A percentile compares a stretch with the other conserved stretches of the same genome.
Evolutionary conservation across 371 early-diverging fungal species (phyloP).

Genomic region (Rhizopus delemar): DNA sequence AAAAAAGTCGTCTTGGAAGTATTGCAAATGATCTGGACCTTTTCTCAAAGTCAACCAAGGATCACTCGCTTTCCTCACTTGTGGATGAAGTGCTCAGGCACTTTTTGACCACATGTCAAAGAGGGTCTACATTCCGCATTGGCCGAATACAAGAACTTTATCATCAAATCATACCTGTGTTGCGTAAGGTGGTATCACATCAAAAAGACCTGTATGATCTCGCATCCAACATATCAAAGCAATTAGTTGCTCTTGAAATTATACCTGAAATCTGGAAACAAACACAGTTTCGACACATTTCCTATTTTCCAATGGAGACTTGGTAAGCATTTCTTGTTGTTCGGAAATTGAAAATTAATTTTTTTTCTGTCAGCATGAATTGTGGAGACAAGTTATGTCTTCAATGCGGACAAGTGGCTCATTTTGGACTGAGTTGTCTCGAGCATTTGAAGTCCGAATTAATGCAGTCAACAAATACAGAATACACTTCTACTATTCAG

Average conservation of each 20-base stretch:
- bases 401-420: conserved; percentile 55
- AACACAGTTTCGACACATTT: conserved; percentile 68
- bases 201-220: conserved; percentile 16
- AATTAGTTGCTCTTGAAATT: conserved; percentile 53
- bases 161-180: conserved; percentile 33
- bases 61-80: neutral
- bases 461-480: conserved; percentile 14
- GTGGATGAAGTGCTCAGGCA: conserved; percentile 7
- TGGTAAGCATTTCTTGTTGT: conserved; percentile 43
- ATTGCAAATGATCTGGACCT: conserved; percentile 16
- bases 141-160: conserved; percentile 42
- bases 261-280: conserved; percentile 71
- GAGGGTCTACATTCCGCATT: conserved; percentile 30
- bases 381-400: conserved; percentile 52
- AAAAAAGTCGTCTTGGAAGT: conserved; percentile 15
- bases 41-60: conserved; percentile 10
- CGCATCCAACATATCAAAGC: conserved; percentile 43
- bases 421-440: conserved; percentile 43
- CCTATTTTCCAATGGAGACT: conserved; percentile 54
- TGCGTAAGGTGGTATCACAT: conserved; percentile 22
- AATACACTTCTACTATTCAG: conserved; percentile 40
- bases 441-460: conserved; percentile 38
- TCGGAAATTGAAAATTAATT: neutral
- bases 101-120: conserved; percentile 30
- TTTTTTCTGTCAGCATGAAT: conserved; percentile 2